Percentiles rank a stretch among this genome's conserved stretches.
These are phyloP conservation scores for Fusarium paranaense DNA, from an alignment of 2,329 filamentous ascomycete genomes.

Conservation along the genomic window DNA sequence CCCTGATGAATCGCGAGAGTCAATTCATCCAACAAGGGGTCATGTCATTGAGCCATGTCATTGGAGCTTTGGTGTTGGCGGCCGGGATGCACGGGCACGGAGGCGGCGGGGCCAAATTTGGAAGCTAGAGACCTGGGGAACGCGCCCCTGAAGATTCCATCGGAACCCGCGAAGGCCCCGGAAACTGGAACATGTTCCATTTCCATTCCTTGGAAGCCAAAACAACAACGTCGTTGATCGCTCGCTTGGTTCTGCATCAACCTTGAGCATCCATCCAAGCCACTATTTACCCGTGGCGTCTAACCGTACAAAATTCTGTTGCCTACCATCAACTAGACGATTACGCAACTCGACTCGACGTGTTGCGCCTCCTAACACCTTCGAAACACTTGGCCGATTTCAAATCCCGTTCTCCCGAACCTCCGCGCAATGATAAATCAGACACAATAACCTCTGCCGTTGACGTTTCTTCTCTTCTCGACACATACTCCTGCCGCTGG, in stretches of 20 bases:
- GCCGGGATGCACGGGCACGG: slow-evolving; percentile 41
- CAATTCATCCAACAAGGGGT: background rate
- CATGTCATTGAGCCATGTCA: slow-evolving; percentile 24
- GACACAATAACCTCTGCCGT: slow-evolving; percentile 21
- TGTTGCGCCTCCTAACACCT: slow-evolving; percentile 21
- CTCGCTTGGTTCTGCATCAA: background rate
- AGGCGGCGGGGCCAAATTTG: slow-evolving; percentile 41
- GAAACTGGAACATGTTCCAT: slow-evolving; percentile 25
- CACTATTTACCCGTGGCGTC: slow-evolving; percentile 10
- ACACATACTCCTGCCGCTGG: slow-evolving; percentile 15
- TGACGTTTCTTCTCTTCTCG: background rate
- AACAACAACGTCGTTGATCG: slow-evolving; percentile 21
- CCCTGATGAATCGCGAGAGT: background rate
- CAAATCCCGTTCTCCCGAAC: slow-evolving; percentile 13
- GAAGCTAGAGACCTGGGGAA: slow-evolving; percentile 14
- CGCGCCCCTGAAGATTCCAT: slow-evolving; percentile 35
- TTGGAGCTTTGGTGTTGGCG: slow-evolving; percentile 17
- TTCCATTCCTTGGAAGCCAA: slow-evolving; percentile 27
- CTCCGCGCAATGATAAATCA: slow-evolving; percentile 36
- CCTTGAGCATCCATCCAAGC: background rate
- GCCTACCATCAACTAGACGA: slow-evolving; percentile 12
- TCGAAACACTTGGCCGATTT: slow-evolving; percentile 21
- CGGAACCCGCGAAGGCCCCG: slow-evolving; percentile 20
- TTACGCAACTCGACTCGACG: slow-evolving; percentile 31
- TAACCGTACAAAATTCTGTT: slow-evolving; percentile 11